These are phyloP conservation scores for Acrodontium crateriforme DNA, from an alignment of 2,329 filamentous ascomycete species.

Conservation along the genomic window DNA sequence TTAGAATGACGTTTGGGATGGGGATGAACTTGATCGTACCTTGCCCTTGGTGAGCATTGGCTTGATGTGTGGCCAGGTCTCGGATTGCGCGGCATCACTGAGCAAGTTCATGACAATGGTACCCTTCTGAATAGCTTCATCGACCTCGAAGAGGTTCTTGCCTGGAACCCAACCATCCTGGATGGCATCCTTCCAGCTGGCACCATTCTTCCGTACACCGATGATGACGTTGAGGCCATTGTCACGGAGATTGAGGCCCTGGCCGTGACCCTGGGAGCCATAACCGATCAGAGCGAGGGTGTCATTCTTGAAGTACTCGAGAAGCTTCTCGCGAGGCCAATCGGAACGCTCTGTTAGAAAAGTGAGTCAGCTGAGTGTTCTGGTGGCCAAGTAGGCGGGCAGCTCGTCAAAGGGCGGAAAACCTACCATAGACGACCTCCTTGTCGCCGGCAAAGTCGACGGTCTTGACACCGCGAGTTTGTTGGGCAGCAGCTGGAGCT, in stretches of 20 bases:
- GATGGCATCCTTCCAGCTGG: conserved; percentile 94
- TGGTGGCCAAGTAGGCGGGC: too few relatives aligned
- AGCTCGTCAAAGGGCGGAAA: too few relatives aligned
- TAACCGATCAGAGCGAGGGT: conserved; percentile 98
- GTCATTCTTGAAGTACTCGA: conserved; percentile 99
- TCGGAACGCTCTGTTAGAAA: conserved; percentile 68
- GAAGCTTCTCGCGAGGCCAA: conserved; percentile 97
- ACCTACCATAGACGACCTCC: conserved; percentile 82
- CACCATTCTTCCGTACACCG: conserved; percentile 94
- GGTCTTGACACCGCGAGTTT: conserved; percentile 83
- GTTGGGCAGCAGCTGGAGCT: conserved; percentile 43
- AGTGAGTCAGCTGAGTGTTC: too few relatives aligned
- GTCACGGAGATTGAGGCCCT: conserved; percentile 98
- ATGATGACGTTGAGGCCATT: conserved; percentile 99
- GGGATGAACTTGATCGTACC: conserved; percentile 35
- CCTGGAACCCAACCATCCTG: conserved; percentile 97
- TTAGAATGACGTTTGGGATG: too few relatives aligned
- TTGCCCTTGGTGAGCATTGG: conserved; percentile 97
- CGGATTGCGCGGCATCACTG: conserved; percentile 90
- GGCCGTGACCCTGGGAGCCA: conserved; percentile 94
- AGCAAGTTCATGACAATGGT: conserved; percentile 99
- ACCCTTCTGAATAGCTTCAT: conserved; percentile 85
- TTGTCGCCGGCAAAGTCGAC: conserved; percentile 95
- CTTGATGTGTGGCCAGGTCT: conserved; percentile 98
- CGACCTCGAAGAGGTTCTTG: conserved; percentile 97